These are phyloP conservation scores for Ophiostoma triangulosporum DNA, from an alignment of 2,329 filamentous ascomycete species.

Conservation along the genomic window DNA sequence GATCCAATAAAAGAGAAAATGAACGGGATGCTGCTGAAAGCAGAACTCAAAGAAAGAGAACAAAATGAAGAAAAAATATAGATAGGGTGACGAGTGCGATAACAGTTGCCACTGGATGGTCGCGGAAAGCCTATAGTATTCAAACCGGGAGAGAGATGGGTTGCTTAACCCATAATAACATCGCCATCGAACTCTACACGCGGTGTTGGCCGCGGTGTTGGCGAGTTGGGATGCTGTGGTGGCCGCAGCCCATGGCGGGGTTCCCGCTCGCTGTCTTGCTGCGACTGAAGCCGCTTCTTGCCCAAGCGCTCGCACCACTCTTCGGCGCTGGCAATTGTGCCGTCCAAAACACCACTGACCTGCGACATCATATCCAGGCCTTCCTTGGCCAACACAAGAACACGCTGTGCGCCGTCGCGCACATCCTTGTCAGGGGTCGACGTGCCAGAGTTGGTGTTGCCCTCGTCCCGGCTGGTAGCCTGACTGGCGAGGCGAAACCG, in stretches of 20 bases:
- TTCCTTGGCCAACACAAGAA: conserved; percentile 76
- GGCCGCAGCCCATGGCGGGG: not conserved
- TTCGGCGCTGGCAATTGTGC: conserved; percentile 82
- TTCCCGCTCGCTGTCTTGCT: not conserved
- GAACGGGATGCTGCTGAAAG: not conserved
- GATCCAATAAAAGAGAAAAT: not conserved
- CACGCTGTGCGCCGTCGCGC: conserved; percentile 54
- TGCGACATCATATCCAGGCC: conserved; percentile 90
- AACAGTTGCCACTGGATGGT: not conserved
- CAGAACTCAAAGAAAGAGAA: not conserved
- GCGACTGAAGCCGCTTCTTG: conserved; percentile 22
- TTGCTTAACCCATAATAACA: not conserved
- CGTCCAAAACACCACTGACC: conserved; percentile 75
- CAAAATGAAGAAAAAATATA: not conserved
- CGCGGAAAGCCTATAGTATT: not conserved
- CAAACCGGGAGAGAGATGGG: not conserved
- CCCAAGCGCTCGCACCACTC: conserved; percentile 77
- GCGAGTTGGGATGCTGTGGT: not conserved
- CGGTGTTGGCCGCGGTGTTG: not conserved
- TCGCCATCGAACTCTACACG: not conserved
- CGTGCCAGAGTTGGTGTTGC: conserved; percentile 3
- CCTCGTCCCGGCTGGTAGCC: conserved; percentile 14
- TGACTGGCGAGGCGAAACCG: conserved; percentile 57
- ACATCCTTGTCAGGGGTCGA: conserved; percentile 21
- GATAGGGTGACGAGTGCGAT: not conserved